Base-by-base conservation (phyloP, 352 stramenopile genomes). In the Phytophthora pistaciae region DNA sequence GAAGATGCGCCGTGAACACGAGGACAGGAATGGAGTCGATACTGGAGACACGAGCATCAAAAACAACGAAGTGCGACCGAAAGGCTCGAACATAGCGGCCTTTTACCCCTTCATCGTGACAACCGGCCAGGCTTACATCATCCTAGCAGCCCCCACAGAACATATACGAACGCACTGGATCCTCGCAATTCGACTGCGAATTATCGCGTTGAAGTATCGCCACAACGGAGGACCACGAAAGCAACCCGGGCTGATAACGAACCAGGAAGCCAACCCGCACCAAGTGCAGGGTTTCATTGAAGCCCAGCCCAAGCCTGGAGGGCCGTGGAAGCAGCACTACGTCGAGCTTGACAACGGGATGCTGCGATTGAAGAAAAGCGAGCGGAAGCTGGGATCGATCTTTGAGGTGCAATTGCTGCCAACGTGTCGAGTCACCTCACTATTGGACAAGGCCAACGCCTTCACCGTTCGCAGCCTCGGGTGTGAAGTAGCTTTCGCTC, bases 281-380 rank as follows among this genome's bases (percentile, higher is more conserved):
- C 80, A 87, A 16, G 68, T 91, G 10, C 79, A 84, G 10, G 74
- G 75, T n/a, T 89, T 90, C 53, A 80, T 92, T 38, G 77, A 91
- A 23, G 77, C 87, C n/a, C 80, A 90, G 58, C 57, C 72, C 23
- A 83, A 75, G n/a, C 79, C 75, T 0, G 82, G 77, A 11, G 74
- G 67, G 29, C 62, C 64, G 5, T 93, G 85, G 84, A 91, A 91
- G 59, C 72, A 75, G 23, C 69, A 77, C 38, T 92, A 83, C 46
- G 82, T 92, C 21, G 86, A 92, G 46, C 61, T 92, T 1, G 81
- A 90, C 29, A 88, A 92, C 54, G 79, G 82, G 14, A 86, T 90
- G 65, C 66, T 93, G 29, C 84, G 87, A 20, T 74, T 93, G 61
- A 93, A 93, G 60, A 72, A 68, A 29, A 91, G 74, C 46, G 86